A percentile compares a stretch with the other conserved stretches of the same genome.
phyloP scores from a whole-genome alignment of 2,329 filamentous ascomycete species.

The Metarhizium rileyi region DNA sequence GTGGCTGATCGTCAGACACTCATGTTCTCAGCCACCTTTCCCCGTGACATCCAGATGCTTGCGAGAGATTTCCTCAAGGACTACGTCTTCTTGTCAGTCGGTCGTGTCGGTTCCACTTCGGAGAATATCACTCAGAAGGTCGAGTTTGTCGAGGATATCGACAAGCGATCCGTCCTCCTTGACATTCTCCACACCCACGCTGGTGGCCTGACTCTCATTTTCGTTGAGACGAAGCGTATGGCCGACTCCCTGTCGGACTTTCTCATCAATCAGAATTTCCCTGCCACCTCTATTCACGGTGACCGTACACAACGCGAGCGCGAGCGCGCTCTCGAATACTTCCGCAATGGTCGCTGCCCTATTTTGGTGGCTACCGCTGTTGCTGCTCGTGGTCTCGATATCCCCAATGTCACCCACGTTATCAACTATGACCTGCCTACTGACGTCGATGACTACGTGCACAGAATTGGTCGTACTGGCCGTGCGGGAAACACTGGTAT shows the following conservation, averaged over 20 bases:
- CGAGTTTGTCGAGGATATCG: slow-evolving; percentile 90
- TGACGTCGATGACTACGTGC: slow-evolving; percentile 97
- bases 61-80: slow-evolving; percentile 98
- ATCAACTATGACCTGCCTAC: slow-evolving; percentile 99
- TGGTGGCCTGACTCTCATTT: slow-evolving; percentile 84
- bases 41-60: slow-evolving; percentile 97
- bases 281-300: slow-evolving; percentile 95
- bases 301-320: slow-evolving; percentile 98
- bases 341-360: slow-evolving; percentile 90
- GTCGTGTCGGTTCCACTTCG: slow-evolving; percentile 97
- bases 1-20: slow-evolving; percentile 85
- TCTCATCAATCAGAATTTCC: slow-evolving; percentile 97
- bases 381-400: slow-evolving; percentile 83
- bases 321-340: slow-evolving; percentile 95
- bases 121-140: slow-evolving; percentile 99
- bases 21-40: slow-evolving; percentile 99
- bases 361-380: slow-evolving; percentile 96
- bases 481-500: slow-evolving; percentile 99
- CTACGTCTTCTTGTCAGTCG: slow-evolving; percentile 97
- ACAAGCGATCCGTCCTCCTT: slow-evolving; percentile 95
- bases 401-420: slow-evolving; percentile 93
- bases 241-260: slow-evolving; percentile 96
- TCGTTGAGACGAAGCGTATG: slow-evolving; percentile 99
- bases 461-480: slow-evolving; percentile 98
- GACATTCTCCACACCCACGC: slow-evolving; percentile 95